These are phyloP conservation scores for Gossypium australe DNA, from an alignment of 345 rosid species.

Conservation along the genomic window DNA sequence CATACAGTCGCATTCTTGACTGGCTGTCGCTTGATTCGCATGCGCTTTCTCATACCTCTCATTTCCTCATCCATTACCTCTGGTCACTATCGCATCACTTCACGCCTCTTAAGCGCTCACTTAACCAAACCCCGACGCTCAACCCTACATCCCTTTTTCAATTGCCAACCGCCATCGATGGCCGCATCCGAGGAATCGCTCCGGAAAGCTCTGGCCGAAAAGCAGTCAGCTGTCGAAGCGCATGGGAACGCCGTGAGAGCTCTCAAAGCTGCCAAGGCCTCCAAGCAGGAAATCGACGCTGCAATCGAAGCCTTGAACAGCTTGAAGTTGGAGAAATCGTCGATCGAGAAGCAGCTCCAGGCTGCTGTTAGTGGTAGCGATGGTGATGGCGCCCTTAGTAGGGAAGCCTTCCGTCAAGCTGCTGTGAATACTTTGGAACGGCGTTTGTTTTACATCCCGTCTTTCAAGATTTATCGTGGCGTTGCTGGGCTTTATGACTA, in stretches of 20 bases:
- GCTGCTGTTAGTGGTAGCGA: constrained; percentile 39
- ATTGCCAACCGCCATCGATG: constrained; percentile 30
- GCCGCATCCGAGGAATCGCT: constrained; percentile 61
- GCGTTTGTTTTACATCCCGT: constrained; percentile 72
- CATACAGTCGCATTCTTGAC: neutral
- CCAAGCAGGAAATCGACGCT: constrained; percentile 56
- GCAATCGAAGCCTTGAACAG: constrained; percentile 61
- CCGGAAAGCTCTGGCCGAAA: constrained; percentile 50
- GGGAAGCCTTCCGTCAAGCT: constrained; percentile 78
- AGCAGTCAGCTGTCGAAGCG: constrained; percentile 60
- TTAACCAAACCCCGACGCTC: neutral
- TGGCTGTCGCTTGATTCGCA: constrained; percentile 17
- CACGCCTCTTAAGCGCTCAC: neutral
- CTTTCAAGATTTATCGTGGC: constrained; percentile 85
- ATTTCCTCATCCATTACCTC: constrained; percentile 24
- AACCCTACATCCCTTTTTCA: neutral
- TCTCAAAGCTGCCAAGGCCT: constrained; percentile 58
- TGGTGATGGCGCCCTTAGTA: constrained; percentile 36
- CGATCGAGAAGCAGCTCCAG: constrained; percentile 70
- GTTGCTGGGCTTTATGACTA: constrained; percentile 93
- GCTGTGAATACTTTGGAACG: constrained; percentile 74
- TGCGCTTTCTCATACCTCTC: constrained; percentile 34
- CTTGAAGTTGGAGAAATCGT: constrained; percentile 63
- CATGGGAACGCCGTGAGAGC: constrained; percentile 75
- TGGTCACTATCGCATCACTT: constrained; percentile 18